Evolutionary conservation across 2,329 filamentous ascomycete genomes (phyloP).

Genomic region (Colletotrichum abscissum): DNA sequence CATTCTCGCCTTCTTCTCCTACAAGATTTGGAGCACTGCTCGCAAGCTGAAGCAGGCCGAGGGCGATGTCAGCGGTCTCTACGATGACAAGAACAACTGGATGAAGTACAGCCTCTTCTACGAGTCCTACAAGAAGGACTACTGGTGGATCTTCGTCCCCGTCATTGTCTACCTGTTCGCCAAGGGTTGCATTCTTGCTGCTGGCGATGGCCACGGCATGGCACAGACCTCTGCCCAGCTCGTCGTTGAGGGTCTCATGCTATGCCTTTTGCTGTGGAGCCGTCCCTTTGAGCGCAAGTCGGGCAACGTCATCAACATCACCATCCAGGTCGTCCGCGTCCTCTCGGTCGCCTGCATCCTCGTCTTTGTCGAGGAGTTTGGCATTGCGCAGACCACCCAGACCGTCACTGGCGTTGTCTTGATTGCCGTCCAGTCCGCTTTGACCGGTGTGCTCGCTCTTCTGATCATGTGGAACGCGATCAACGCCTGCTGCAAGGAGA

Average conservation of each 20-base stretch:
- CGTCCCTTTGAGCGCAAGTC: constrained; percentile 89
- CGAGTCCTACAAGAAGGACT: constrained; percentile 91
- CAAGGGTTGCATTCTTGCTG: constrained; percentile 88
- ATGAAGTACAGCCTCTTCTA: constrained; percentile 98
- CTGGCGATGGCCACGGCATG: constrained; percentile 86
- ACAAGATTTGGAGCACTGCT: constrained; percentile 83
- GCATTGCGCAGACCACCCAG: constrained; percentile 90
- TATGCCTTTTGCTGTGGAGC: constrained; percentile 83
- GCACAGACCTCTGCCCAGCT: constrained; percentile 84
- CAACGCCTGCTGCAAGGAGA: constrained; percentile 83
- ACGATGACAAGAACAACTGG: constrained; percentile 90
- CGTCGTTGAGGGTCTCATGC: constrained; percentile 82
- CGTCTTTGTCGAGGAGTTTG: constrained; percentile 93
- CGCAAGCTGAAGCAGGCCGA: constrained; percentile 78
- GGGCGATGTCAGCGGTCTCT: constrained; percentile 79
- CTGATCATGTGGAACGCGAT: constrained; percentile 91
- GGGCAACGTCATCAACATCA: constrained; percentile 91
- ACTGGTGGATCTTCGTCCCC: constrained; percentile 98
- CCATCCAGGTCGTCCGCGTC: constrained; percentile 89
- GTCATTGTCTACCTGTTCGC: constrained; percentile 90
- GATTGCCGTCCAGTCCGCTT: constrained; percentile 87
- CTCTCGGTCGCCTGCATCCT: constrained; percentile 90
- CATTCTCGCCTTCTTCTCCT: constrained; percentile 84
- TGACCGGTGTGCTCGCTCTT: constrained; percentile 86
- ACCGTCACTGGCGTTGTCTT: constrained; percentile 94